Evolutionary conservation across 495 filamentous ascomycete genomes (phyloP).

Genomic region (Pyrenula aspistea): DNA sequence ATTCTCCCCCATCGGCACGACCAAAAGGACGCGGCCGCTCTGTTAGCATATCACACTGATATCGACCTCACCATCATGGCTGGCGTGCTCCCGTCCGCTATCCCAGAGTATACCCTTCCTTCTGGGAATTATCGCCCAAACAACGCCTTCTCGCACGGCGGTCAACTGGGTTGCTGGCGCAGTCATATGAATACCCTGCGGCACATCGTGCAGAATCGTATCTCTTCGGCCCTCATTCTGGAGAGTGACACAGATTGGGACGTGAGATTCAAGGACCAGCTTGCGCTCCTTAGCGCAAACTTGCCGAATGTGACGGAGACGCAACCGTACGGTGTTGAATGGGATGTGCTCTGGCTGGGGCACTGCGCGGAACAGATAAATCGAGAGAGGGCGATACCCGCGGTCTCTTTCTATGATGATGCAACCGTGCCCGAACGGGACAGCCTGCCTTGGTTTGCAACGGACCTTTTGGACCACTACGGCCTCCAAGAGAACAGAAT

Average conservation of each 20-base stretch:
- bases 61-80: constrained; percentile 24
- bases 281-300: constrained; percentile 16
- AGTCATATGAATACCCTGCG: constrained; percentile 25
- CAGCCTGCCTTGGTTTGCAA: not conserved
- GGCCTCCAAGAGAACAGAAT: not conserved
- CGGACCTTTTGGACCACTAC: not conserved
- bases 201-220: constrained; percentile 27
- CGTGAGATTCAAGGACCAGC: constrained; percentile 33
- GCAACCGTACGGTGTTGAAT: constrained; percentile 46
- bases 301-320: constrained; percentile 9
- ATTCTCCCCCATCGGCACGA: constrained; percentile 43
- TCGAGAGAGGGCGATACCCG: constrained; percentile 1
- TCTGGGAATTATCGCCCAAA: not conserved
- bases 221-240: constrained; percentile 37
- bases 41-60: constrained; percentile 38
- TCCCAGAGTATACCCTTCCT: constrained; percentile 15
- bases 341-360: constrained; percentile 46
- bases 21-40: constrained; percentile 45
- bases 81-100: constrained; percentile 10
- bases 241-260: constrained; percentile 54
- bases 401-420: constrained; percentile 9
- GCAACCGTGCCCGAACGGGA: constrained; percentile 9
- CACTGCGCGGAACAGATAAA: constrained; percentile 25
- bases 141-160: not conserved
- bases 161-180: constrained; percentile 13